A percentile compares a stretch with the other conserved stretches of the same genome.
Evolutionary conservation across 139 green algal genomes (phyloP).

Genomic region (Chlamydomonas asymmetrica): DNA sequence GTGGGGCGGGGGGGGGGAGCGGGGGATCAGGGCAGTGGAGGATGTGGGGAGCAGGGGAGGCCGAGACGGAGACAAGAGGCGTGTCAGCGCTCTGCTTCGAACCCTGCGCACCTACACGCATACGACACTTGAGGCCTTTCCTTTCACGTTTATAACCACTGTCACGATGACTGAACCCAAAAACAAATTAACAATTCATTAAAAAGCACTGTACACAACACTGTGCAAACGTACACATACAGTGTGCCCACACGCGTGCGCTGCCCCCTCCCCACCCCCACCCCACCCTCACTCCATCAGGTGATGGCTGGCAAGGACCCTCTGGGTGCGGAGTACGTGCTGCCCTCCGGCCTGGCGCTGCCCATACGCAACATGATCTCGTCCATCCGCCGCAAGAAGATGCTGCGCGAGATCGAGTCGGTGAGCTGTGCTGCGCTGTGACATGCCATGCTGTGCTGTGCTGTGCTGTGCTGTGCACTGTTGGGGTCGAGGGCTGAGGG

Average conservation of each 20-base stretch:
- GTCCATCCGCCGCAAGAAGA: conserved; percentile 8
- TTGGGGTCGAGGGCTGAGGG: no score
- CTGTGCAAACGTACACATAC: no score
- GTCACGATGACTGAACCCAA: not conserved
- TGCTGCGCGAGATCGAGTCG: conserved; percentile 14
- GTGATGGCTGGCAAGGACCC: conserved; percentile 15
- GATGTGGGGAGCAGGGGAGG: not conserved
- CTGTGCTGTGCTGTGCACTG: no score
- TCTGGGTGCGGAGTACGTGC: conserved; percentile 18
- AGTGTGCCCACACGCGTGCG: not conserved
- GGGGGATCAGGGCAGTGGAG: not conserved
- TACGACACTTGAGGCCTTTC: not conserved
- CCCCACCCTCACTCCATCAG: no score
- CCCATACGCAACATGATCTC: conserved; percentile 21
- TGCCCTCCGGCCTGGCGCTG: conserved; percentile 20
- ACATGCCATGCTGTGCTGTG: no score
- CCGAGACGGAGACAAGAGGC: no score
- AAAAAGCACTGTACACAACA: not conserved
- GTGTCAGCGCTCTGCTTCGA: not conserved
- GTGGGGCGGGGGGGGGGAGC: no score
- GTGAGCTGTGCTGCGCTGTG: no score
- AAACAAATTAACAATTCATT: not conserved
- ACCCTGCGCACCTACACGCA: not conserved
- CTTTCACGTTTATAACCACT: not conserved
- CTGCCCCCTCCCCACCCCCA: no score